A percentile compares a stretch with the other conserved stretches of the same genome.
These are phyloP conservation scores for Trichoderma asperellum DNA, from an alignment of 2,329 filamentous ascomycete species.

Conservation along the genomic window DNA sequence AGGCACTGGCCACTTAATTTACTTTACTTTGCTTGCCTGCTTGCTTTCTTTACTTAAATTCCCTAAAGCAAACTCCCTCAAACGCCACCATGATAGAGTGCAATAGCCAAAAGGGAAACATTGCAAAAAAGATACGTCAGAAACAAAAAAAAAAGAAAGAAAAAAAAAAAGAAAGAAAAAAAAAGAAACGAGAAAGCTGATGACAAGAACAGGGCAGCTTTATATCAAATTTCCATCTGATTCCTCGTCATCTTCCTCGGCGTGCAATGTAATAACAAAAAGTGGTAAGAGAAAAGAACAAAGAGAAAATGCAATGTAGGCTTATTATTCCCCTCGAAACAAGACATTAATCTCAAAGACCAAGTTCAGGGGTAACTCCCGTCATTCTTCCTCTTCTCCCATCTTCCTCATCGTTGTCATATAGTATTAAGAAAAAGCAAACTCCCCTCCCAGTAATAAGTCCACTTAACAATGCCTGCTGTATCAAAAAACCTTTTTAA, in stretches of 20 bases:
- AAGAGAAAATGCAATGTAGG: not conserved
- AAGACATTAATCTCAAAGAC: slow-evolving; percentile 22
- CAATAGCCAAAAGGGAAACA: not conserved
- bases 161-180: not conserved
- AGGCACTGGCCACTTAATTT: not conserved
- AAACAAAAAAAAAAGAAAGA: not conserved
- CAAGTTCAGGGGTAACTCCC: not conserved
- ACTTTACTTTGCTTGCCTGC: not conserved
- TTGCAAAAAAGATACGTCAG: not conserved
- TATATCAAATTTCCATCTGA: not conserved
- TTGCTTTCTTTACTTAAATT: not conserved
- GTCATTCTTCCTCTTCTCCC: slow-evolving; percentile 21
- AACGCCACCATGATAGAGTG: not conserved
- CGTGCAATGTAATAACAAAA: not conserved
- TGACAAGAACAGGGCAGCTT: not conserved
- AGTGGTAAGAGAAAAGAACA: not conserved
- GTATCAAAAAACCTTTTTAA: slow-evolving; percentile 8
- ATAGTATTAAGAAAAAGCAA: not conserved
- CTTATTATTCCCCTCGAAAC: slow-evolving; percentile 14
- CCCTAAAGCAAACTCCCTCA: not conserved
- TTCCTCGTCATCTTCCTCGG: not conserved
- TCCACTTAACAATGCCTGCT: slow-evolving; percentile 26
- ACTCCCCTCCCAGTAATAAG: not conserved
- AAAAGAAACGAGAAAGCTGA: not conserved
- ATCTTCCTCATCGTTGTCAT: not conserved